Conservation (phyloP, 306 rosid genomes). For the Astragalus glycyphyllos region DNA sequence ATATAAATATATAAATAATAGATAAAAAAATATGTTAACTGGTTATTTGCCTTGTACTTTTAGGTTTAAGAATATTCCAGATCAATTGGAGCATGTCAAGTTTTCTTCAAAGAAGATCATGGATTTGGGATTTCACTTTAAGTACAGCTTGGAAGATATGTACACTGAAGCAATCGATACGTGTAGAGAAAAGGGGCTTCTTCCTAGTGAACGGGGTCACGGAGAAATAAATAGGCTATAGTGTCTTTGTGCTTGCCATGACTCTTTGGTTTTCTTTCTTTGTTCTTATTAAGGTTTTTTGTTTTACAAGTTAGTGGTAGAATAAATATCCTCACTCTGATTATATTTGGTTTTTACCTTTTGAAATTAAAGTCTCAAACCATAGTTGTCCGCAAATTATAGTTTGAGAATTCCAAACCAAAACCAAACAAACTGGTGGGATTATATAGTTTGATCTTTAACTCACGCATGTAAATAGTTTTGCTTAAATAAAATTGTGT, state of each 20-base stretch:
- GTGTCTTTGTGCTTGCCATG: neutral
- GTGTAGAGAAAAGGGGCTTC: conserved; percentile 68
- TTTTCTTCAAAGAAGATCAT: conserved; percentile 75
- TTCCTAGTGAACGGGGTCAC: conserved; percentile 21
- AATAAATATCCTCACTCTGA: too few relatives aligned
- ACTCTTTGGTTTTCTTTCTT: neutral
- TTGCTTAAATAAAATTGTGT: too few relatives aligned
- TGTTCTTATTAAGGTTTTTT: neutral
- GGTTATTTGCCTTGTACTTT: neutral
- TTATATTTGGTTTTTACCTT: too few relatives aligned
- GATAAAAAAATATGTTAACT: neutral
- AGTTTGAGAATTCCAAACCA: too few relatives aligned
- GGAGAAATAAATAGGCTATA: neutral
- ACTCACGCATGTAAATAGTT: too few relatives aligned
- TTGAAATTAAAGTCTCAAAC: too few relatives aligned
- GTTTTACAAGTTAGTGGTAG: too few relatives aligned
- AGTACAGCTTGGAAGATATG: conserved; percentile 76
- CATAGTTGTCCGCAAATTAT: too few relatives aligned
- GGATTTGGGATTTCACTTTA: conserved; percentile 70
- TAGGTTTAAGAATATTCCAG: conserved; percentile 70
- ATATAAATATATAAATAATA: too few relatives aligned
- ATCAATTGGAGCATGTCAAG: conserved; percentile 50
- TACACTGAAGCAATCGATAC: conserved; percentile 61
- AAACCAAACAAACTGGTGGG: too few relatives aligned
- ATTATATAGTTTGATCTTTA: too few relatives aligned